Conservation (phyloP, 2,329 filamentous ascomycete genomes). For the Colletotrichum sp. region DNA sequence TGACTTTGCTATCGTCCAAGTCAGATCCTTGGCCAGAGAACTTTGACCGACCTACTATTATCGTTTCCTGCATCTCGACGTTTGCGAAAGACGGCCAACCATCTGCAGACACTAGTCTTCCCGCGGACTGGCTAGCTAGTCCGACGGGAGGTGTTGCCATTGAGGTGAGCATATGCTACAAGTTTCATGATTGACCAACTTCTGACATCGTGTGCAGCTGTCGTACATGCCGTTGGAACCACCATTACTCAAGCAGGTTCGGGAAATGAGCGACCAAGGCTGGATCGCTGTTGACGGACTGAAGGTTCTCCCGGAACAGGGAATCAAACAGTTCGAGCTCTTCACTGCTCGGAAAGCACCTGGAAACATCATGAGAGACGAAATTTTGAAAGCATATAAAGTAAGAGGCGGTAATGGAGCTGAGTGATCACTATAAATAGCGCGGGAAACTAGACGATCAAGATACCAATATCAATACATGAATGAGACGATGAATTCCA, state of each 20-base stretch:
- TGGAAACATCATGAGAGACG: conserved; percentile 69
- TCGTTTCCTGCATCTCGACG: conserved; percentile 78
- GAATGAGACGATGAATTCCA: not conserved
- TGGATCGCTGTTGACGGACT: conserved; percentile 81
- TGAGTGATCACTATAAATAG: not conserved
- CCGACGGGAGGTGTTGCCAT: conserved; percentile 77
- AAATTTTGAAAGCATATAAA: conserved; percentile 54
- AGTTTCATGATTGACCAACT: not conserved
- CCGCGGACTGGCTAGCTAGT: conserved; percentile 72
- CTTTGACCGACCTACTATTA: conserved; percentile 71
- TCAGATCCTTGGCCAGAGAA: conserved; percentile 68
- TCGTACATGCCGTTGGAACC: conserved; percentile 71
- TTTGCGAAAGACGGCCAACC: conserved; percentile 67
- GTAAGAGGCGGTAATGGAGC: conserved; percentile 28
- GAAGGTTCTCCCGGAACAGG: conserved; percentile 78
- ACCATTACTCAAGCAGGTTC: conserved; percentile 72
- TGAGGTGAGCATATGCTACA: conserved; percentile 63
- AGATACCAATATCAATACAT: not conserved
- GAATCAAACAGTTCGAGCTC: conserved; percentile 81
- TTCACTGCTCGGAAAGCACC: conserved; percentile 77
- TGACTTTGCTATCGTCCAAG: conserved; percentile 50
- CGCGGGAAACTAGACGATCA: not conserved
- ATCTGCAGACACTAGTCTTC: conserved; percentile 73
- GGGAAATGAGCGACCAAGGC: conserved; percentile 60
- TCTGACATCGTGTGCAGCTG: not conserved